Conservation (phyloP, 768 basidiomycete species). For the Phanerochaete sordida region DNA sequence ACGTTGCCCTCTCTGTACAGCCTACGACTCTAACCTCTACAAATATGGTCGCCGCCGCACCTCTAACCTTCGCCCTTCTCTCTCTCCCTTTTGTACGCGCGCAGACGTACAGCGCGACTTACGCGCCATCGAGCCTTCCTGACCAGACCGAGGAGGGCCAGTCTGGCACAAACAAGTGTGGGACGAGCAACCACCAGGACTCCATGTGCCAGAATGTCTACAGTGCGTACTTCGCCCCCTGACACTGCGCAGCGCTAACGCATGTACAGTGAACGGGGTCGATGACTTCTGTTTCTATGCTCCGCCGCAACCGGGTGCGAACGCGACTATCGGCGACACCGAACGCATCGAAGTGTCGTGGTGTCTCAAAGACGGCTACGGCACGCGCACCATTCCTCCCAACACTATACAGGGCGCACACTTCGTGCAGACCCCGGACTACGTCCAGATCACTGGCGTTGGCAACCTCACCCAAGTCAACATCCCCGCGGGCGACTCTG, state of each 20-base stretch:
- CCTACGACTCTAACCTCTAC: not conserved
- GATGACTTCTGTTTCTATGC: slow-evolving; percentile 55
- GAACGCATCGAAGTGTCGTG: slow-evolving; percentile 56
- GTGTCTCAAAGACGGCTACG: slow-evolving; percentile 53
- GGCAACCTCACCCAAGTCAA: slow-evolving; percentile 67
- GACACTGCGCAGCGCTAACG: not conserved
- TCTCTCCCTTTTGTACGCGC: slow-evolving; percentile 10
- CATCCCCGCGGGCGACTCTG: slow-evolving; percentile 53
- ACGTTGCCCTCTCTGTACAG: not conserved
- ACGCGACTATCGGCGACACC: slow-evolving; percentile 52
- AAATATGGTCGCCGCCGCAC: not conserved
- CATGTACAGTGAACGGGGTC: slow-evolving; percentile 47
- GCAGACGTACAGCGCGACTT: slow-evolving; percentile 41
- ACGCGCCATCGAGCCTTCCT: slow-evolving; percentile 45
- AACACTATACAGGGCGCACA: slow-evolving; percentile 64
- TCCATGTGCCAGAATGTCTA: slow-evolving; percentile 67
- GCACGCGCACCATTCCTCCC: slow-evolving; percentile 65
- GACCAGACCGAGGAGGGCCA: slow-evolving; percentile 53
- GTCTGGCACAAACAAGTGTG: slow-evolving; percentile 63
- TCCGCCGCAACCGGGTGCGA: slow-evolving; percentile 46
- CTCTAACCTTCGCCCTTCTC: not conserved
- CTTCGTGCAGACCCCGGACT: slow-evolving; percentile 69
- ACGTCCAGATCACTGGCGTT: slow-evolving; percentile 64
- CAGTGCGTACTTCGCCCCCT: slow-evolving; percentile 31
- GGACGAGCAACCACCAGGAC: slow-evolving; percentile 46